Base-by-base conservation (phyloP, 305 asterid genomes). In the Fraxinus platypoda region DNA sequence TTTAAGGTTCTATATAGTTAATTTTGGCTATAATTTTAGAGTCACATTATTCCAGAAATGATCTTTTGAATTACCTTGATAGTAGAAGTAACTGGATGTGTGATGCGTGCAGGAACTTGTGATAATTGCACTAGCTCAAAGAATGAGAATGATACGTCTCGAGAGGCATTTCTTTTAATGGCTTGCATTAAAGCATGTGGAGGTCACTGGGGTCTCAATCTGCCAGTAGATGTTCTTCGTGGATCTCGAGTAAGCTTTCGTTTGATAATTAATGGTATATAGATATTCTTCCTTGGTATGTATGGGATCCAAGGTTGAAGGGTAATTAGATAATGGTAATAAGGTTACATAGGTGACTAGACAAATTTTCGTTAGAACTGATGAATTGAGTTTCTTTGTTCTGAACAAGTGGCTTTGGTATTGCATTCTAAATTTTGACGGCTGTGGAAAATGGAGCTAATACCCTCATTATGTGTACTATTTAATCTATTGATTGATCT, bases 151-250 rank as follows among this genome's bases (percentile, higher is more conserved):
- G 97, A 95, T 81, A 80, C 92, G 93, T 92, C 99, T 38, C 90
- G 94, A 84, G 98, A 94, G 87, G 97, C 98, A 83, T 95, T 91
- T 93, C 98, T 95, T 90, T 88, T 95, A 76, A 85, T 95, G 89
- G 97, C 91, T 66, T 94, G 98, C 89, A 87, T 94, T 87, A 96
- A 88, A 57, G 82, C 97, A 26, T 95, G 98, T 33, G 88, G 94
- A 80, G 98, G 98, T 76, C 84, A 90, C 74, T 95, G 95, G 96
- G 99, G 99, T 77, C 94, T 95, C 84, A 95, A 95, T 87, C 81
- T 95, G 86, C 98, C 98, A 9, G 84, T 95, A 30, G 98, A 92
- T 86, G 94, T 94, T 83, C 99, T 95, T 86, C 98, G 98, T 62
- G 99, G 99, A 83, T 95, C 99, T 86, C 91, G 93, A 85, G 99